Evolutionary conservation across 768 basidiomycete species (phyloP), one percentile per base, ranked within the genome.

Genomic region (Lactifluus echinatus): DNA sequence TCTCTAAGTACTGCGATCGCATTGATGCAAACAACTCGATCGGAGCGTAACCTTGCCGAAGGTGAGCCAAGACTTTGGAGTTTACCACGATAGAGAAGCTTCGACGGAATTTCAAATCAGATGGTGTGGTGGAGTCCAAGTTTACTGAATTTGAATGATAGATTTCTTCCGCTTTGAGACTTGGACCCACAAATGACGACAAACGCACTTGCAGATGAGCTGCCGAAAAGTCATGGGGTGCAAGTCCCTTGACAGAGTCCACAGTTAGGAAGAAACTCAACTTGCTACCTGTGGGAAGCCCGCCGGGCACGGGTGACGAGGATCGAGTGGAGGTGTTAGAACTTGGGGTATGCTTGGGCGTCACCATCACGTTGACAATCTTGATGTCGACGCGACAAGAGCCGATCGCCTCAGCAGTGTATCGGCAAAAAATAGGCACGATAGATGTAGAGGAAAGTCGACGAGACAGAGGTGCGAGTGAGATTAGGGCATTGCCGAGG

Each of bases 321-420:
- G 89, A 76, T 48, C 89, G 80, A 2, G 87, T 90, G 15, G 86
- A 82, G 14, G 81, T 72, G 43, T 76, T 71, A 1, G 89, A 90
- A 50, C 79, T 75, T 62, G 80, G 77, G 36, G 74, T 69, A 67
- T 84, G 77, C 70, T 80, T 82, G 7, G 82, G 70, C 2, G 85
- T 76, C 40, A 81, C 69, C 26, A 82, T 73, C 37, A 89, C 80
- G 60, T 83, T 90, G 62, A 87, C 79, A 43, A 92, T 79, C 71
- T 84, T 89, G 71, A 96, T 78, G 62, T 87, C 84, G 53, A 96
- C 77, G 23, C 92, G 83, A 72, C 94, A 97, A 26, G 91, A 92
- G 1, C 95, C 96, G 62, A 97, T 93, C 1, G 94, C 94, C 68
- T 97, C 95, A 46, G 91, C 80, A 1, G 93, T 96, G 66, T 94